Evolutionary conservation across 2,329 filamentous ascomycete genomes (phyloP), one percentile per base, ranked within the genome.

Genomic region (Botrytis squamosa): DNA sequence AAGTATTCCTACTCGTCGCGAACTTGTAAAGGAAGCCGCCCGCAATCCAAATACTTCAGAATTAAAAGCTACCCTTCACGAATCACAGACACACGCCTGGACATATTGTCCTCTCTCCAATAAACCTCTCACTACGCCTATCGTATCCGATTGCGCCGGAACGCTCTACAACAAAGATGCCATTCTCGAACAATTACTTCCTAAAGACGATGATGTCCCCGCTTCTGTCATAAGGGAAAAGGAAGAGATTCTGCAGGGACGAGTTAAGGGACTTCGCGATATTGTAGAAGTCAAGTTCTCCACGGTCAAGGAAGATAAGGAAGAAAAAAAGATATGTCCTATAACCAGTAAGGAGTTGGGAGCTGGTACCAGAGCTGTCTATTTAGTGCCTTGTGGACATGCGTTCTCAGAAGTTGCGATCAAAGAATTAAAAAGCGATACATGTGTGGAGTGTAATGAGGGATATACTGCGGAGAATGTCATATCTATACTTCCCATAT

Each of bases 131-230:
- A 87, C 36, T 78, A 86, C 75, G 85, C 89, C 63, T 7, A 89
- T 95, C 25, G 95, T 97, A 0, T 96, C 94, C 0, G 96, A 99
- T 83, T 92, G 88, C 75, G 87, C 88, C 7, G 97, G 97, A 1
- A 90, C 91, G 33, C 87, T 99, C 0, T 99, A 97, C 87, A 98
- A 97, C 81, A 98, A 98, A 84, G 95, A 98, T 81, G 90, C 94
- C 0, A 88, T 98, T 33, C 86, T 99, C 73, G 88, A 91, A 79
- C 90, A 87, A 75, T 84, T 93, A 3, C 84, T 93, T 1, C 85
- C 85, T 0, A 83, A 84, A 63, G 86, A 87, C 52, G 85, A 88
- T 55, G 84, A 84, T 44, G 83, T 83, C 83, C 90, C 81, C 16
- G 76, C 76, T 9, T 73, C 76, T 14, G 59, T 77, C 22, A 75